Conservation (phyloP, 106 monocot species). For the Alisma plantagoaquatica region DNA sequence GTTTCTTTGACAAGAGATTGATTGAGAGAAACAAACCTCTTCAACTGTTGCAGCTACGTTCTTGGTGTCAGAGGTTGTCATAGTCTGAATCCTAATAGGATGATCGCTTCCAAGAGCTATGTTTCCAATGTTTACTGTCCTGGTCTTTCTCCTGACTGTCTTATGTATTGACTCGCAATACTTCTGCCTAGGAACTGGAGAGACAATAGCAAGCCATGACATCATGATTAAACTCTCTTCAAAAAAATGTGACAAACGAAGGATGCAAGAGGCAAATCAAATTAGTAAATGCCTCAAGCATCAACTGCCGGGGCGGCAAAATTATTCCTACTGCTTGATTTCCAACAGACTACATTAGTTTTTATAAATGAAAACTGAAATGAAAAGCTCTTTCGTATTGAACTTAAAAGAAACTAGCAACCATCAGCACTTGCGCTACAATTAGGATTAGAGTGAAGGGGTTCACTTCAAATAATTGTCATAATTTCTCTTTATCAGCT, state of each 20-base stretch:
- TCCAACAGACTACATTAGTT: neutral
- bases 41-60: constrained; percentile 87
- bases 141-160: constrained; percentile 79
- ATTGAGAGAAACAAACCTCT: constrained; percentile 49
- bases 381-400: no score
- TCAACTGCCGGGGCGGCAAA: neutral
- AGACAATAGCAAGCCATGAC: neutral
- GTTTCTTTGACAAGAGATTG: no score
- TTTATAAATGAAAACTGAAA: neutral
- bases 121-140: constrained; percentile 92
- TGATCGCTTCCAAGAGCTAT: constrained; percentile 93
- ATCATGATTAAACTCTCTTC: neutral
- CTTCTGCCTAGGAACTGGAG: constrained; percentile 89
- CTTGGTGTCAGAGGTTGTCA: constrained; percentile 99
- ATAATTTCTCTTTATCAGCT: neutral
- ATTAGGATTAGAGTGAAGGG: no score
- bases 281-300: neutral
- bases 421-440: no score
- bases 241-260: neutral
- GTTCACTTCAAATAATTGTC: neutral
- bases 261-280: neutral
- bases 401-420: no score
- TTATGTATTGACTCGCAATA: constrained; percentile 87
- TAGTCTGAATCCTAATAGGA: constrained; percentile 89
- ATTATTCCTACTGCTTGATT: neutral